Base-by-base conservation (phyloP, 2,329 filamentous ascomycete genomes). In the Penicillium griseofulvum region DNA sequence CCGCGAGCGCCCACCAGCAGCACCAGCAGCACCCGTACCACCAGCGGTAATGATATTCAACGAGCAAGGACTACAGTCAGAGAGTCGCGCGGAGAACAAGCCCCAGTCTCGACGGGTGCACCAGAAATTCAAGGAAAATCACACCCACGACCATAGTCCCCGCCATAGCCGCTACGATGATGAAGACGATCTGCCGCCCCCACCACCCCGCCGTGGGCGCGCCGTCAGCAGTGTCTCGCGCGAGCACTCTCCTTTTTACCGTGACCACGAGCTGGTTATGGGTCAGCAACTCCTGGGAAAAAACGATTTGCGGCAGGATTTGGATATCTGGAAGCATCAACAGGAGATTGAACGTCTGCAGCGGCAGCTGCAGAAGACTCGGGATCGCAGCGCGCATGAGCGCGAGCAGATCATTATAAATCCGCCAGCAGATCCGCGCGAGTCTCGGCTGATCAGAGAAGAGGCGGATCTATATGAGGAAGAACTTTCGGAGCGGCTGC, bases 381-480 rank as follows among this genome's bases (percentile, higher is more conserved):
- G 63, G 9, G 58, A 67, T 46, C 47, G 47, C 28, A 16, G 24
- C n/a, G 16, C 29, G 17, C 28, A 38, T 5, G 41, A 46, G 39
- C 41, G n/a, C 22, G 31, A 52, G 31, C 19, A 47, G 17, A 19
- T 33, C 11, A 19, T 46, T 10, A 5, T 50, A 9, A 34, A 68
- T 26, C 37, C 60, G 5, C 33, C 26, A 11, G 61, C 58, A 4
- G 65, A 71, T 31, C 53, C 62, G 14, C 60, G 63, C 14, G 66
- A 71, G 11, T 53, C 61, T 31, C 68, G 69, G 24, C 54, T 68
- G 41, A 58, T 69, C 22, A 69, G 62, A 36, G 63, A 77, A 47
- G 73, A 77, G 51, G 77, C 81, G 12, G 74, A 78, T 56, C 62
- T 71, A 68, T 62, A 76, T 68, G 61, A 78, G 72, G 68, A 73